Evolutionary conservation across 2,329 filamentous ascomycete genomes (phyloP).

Genomic region (Capronia coronata): DNA sequence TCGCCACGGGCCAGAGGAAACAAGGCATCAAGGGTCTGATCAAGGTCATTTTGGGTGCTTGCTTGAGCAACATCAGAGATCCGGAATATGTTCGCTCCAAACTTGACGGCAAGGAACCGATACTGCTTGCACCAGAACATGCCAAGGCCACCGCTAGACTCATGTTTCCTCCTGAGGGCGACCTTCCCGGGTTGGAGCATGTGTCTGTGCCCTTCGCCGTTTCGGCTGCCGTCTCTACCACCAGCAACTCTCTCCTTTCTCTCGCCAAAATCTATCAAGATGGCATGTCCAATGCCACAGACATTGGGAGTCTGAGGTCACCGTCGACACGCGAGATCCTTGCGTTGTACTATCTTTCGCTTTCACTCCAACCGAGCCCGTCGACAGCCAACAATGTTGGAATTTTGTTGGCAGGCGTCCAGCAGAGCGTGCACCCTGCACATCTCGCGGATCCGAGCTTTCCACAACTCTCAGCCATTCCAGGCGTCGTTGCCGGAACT

Average conservation of each 20-base stretch:
- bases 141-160: constrained; percentile 75
- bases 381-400: constrained; percentile 98
- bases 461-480: constrained; percentile 35
- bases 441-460: constrained; percentile 32
- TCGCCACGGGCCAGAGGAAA: constrained; percentile 67
- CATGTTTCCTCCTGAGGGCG: constrained; percentile 69
- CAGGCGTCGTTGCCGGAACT: constrained; percentile 76
- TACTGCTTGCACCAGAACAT: constrained; percentile 75
- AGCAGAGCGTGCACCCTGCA: constrained; percentile 53
- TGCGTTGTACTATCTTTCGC: constrained; percentile 87
- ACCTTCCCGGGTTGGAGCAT: constrained; percentile 71
- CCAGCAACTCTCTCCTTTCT: constrained; percentile 89
- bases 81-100: constrained; percentile 32
- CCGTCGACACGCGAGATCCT: constrained; percentile 86
- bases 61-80: constrained; percentile 26
- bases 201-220: constrained; percentile 64
- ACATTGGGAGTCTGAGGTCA: constrained; percentile 53
- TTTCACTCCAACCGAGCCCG: constrained; percentile 89
- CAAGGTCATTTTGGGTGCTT: constrained; percentile 63
- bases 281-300: constrained; percentile 59
- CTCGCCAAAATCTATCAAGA: constrained; percentile 98
- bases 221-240: constrained; percentile 80
- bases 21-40: constrained; percentile 73
- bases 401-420: constrained; percentile 89
- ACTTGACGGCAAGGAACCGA: constrained; percentile 48